Conservation (phyloP, 345 rosid species). For the Arabidopsis thaliana region TAIR10.1 NC_003076.8:22834501-22835000, state of each 20-base stretch:
- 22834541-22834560: constrained; percentile 31
- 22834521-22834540: constrained; percentile 1
- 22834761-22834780: neutral
- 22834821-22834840: neutral
- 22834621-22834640: constrained; percentile 26
- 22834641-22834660: neutral
- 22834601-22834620: constrained; percentile 5
- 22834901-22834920: neutral
- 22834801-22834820: neutral
- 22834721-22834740: neutral
- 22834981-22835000: neutral
- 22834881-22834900: neutral
- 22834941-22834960: neutral
- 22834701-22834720: neutral
- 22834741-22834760: neutral
- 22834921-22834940: neutral
- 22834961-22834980: neutral
- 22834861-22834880: neutral
- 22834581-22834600: neutral
- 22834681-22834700: neutral
- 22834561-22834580: constrained; percentile 15
- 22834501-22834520: neutral
- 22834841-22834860: neutral
- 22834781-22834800: neutral
- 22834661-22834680: neutral